Percentiles rank a stretch among this genome's conserved stretches.
Evolutionary conservation across 106 monocot species (phyloP).

Genomic region (Dendrobium officinale): DNA sequence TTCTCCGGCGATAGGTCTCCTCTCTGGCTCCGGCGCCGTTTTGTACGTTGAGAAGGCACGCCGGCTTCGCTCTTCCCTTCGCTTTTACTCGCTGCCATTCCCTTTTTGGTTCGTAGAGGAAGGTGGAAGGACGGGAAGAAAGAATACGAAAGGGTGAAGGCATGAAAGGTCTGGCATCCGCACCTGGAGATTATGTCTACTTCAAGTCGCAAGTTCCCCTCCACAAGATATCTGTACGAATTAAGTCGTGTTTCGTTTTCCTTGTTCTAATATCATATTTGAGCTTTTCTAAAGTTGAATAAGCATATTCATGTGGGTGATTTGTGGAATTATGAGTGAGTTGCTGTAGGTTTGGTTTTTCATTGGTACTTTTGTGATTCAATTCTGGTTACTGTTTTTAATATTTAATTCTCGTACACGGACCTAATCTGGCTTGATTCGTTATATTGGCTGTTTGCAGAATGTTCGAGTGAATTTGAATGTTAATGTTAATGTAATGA

Average conservation of each 20-base stretch:
- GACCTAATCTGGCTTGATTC: too few relatives aligned
- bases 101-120: background rate
- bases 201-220: conserved; percentile 96
- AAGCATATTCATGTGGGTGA: background rate
- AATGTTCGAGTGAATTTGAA: background rate
- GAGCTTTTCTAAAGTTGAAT: background rate
- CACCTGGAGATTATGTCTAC: conserved; percentile 89
- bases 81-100: background rate
- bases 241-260: background rate
- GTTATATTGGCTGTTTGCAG: too few relatives aligned
- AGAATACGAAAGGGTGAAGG: conserved; percentile 12
- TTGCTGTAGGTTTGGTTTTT: background rate
- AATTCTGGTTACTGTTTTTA: background rate
- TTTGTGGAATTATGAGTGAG: background rate
- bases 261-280: background rate
- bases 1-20: background rate
- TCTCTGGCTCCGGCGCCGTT: background rate
- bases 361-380: background rate
- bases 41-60: too few relatives aligned
- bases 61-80: background rate
- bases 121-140: conserved; percentile 7
- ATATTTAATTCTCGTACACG: background rate
- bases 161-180: conserved; percentile 49
- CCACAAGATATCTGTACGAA: conserved; percentile 86
- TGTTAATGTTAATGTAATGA: background rate